These are phyloP conservation scores for Ophiostoma ips DNA, from an alignment of 2,329 filamentous ascomycete species.

Conservation along the genomic window DNA sequence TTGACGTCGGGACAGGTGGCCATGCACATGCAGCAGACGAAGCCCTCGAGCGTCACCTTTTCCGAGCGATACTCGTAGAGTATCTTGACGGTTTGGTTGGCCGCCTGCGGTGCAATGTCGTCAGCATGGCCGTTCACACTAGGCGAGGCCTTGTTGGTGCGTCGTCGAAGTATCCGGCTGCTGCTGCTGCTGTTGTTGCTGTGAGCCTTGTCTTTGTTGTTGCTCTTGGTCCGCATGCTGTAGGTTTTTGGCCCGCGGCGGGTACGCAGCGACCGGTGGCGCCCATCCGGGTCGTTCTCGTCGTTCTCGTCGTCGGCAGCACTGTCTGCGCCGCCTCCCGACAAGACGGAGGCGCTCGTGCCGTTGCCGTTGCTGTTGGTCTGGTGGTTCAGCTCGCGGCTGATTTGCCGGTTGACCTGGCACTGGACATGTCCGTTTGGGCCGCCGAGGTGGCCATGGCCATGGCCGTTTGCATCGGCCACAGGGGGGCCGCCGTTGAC, in stretches of 20 bases:
- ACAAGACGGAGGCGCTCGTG: neutral
- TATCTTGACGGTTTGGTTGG: constrained; percentile 21
- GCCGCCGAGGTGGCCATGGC: neutral
- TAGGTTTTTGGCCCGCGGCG: constrained; percentile 38
- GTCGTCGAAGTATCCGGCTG: neutral
- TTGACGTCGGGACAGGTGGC: constrained; percentile 31
- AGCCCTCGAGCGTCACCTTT: constrained; percentile 33
- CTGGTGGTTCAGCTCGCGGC: constrained; percentile 9
- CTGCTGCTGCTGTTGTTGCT: constrained; percentile 26
- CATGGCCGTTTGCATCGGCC: neutral
- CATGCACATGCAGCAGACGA: constrained; percentile 37
- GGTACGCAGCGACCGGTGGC: constrained; percentile 35
- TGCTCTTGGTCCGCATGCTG: constrained; percentile 45
- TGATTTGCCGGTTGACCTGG: constrained; percentile 4
- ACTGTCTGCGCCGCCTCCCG: constrained; percentile 12
- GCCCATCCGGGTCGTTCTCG: constrained; percentile 30
- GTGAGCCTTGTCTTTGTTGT: constrained; percentile 41
- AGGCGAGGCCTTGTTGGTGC: neutral
- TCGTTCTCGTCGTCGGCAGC: constrained; percentile 19
- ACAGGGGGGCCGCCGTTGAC: neutral
- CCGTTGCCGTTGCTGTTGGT: constrained; percentile 8
- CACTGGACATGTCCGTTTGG: constrained; percentile 1
- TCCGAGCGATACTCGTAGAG: constrained; percentile 24
- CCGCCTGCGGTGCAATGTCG: constrained; percentile 14
- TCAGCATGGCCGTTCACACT: constrained; percentile 17